A percentile compares a stretch with the other conserved stretches of the same genome.
Evolutionary conservation across 805 yeast species (phyloP).

Genomic region (Candida bentonensis): DNA sequence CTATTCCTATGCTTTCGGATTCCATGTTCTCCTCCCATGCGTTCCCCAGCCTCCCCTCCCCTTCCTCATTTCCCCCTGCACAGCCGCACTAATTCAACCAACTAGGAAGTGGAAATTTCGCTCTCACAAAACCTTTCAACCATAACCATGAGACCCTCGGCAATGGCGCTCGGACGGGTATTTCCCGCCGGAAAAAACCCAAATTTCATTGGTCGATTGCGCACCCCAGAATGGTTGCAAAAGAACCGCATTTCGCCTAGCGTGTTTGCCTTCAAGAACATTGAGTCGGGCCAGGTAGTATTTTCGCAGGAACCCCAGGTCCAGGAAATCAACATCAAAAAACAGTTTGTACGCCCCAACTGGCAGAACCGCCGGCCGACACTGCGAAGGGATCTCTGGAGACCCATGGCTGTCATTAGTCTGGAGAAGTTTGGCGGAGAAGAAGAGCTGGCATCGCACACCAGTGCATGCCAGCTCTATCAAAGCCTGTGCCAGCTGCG

Average conservation of each 20-base stretch:
- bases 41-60: too few species aligned
- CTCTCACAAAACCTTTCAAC: neutral
- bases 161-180: neutral
- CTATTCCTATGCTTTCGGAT: too few species aligned
- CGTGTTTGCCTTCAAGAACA: conserved; percentile 67
- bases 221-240: conserved; percentile 44
- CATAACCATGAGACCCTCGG: neutral
- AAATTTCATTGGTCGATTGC: conserved; percentile 25
- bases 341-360: conserved; percentile 68
- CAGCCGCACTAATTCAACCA: neutral
- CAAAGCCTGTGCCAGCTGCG: conserved; percentile 63
- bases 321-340: conserved; percentile 35
- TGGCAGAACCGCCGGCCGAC: conserved; percentile 80
- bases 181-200: neutral
- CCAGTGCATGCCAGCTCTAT: conserved; percentile 57
- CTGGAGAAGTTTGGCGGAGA: conserved; percentile 33
- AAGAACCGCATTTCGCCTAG: conserved; percentile 64
- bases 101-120: neutral
- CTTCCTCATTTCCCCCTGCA: too few species aligned
- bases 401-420: conserved; percentile 74
- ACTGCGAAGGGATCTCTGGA: conserved; percentile 77
- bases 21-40: too few species aligned
- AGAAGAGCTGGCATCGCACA: conserved; percentile 17
- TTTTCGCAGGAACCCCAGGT: conserved; percentile 71
- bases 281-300: conserved; percentile 79